Percentiles rank a stretch among this genome's conserved stretches.
Evolutionary conservation across 768 basidiomycete species (phyloP).

Genomic region (Lentinula aciculospora): DNA sequence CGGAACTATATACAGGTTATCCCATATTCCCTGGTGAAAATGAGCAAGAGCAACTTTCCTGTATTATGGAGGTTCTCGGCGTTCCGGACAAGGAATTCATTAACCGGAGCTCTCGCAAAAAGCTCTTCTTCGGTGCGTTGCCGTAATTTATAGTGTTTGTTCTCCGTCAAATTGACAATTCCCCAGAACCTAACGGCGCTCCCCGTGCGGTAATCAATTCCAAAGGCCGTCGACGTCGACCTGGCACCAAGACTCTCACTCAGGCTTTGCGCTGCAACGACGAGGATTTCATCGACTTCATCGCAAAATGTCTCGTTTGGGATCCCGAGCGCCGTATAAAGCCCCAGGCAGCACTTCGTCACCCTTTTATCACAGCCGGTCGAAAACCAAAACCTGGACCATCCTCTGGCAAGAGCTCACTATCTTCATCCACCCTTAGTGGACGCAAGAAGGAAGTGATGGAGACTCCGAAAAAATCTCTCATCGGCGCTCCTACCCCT

Average conservation of each 20-base stretch:
- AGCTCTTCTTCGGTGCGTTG: conserved; percentile 88
- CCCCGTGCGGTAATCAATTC: conserved; percentile 94
- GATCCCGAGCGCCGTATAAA: conserved; percentile 96
- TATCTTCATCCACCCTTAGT: conserved; percentile 52
- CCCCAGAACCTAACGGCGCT: conserved; percentile 82
- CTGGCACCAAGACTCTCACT: conserved; percentile 84
- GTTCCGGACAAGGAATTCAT: conserved; percentile 93
- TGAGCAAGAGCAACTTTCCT: conserved; percentile 95
- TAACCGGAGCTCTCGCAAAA: conserved; percentile 88
- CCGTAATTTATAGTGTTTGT: not conserved
- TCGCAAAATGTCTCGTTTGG: conserved; percentile 96
- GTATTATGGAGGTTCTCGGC: conserved; percentile 99
- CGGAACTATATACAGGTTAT: conserved; percentile 95
- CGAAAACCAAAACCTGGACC: conserved; percentile 44
- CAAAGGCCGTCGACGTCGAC: conserved; percentile 88
- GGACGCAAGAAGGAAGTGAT: conserved; percentile 47
- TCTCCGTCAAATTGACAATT: conserved; percentile 8
- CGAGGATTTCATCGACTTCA: conserved; percentile 94
- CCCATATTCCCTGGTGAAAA: conserved; percentile 99
- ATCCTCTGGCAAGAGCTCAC: conserved; percentile 46
- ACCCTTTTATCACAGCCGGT: conserved; percentile 78
- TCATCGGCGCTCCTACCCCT: conserved; percentile 86
- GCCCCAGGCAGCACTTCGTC: conserved; percentile 87
- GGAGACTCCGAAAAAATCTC: conserved; percentile 83
- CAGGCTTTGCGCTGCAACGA: conserved; percentile 91